Base-by-base conservation (phyloP, 805 yeast species). In the Vanderwaltozyma polyspora region DNA sequence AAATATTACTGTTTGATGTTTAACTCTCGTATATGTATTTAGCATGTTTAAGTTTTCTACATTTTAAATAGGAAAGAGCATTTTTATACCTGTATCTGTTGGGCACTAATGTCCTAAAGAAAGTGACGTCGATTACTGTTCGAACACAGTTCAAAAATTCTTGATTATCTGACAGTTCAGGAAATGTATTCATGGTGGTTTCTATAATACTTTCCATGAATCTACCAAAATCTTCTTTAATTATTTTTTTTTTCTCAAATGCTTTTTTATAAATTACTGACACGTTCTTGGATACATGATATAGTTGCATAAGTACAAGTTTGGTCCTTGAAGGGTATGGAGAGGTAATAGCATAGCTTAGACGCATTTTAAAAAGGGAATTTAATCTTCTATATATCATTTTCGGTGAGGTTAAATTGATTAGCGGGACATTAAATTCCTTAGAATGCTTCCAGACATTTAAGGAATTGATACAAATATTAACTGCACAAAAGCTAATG, bases 401-500 rank as follows among this genome's bases (percentile, higher is more conserved):
- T 5, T 37, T 37, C 2, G 42, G 25, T 1, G 57, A 47, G 0
- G 22, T 19, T 2, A 39, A 31, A 23, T 34, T 31, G 10, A 45
- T 29, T 3, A 30, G 28, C 7, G 52, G 36, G 5, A 44, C 25
- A 37, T 30, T 38, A 29, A 48, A 38, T 0, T 46, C 28, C 6
- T 49, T 55, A 11, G 46, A 40, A 3, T 39, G 38, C 40, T 69
- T 72, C 38, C 57, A 44, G 2, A 67, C 51, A 6, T 62, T 53
- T 12, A 70, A 46, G 6, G 36, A 43, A 2, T 31, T 28, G 6
- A 64, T 40, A 37, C 62, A 46, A 10, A 70, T 56, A 3, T 60
- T 44, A 9, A 64, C 45, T 1, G 69, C 76, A 41, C 73, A 67
- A 43, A 69, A 72, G 0, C 52, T 46, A 12, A 67, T 31, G 16